Percentiles rank a stretch among this genome's conserved stretches.
Evolutionary conservation across 192 early-diverging fungal genomes (phyloP).

Genomic region (Coemansia sp.): DNA sequence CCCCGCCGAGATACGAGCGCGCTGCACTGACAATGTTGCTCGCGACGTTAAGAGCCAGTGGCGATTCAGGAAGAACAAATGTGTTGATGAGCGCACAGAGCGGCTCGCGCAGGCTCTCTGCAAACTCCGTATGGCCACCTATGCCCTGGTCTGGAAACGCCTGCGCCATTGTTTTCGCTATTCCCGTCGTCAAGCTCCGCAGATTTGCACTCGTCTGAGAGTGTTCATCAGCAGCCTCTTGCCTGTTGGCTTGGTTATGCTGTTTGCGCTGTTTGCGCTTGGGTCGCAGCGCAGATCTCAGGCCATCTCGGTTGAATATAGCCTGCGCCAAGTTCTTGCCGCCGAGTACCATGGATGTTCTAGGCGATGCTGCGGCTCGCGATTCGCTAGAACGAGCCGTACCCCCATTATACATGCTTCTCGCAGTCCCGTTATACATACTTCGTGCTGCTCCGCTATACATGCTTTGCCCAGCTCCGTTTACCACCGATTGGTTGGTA

Average conservation of each 20-base stretch:
- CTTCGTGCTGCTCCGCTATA: no score
- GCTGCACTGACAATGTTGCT: conserved; percentile 8
- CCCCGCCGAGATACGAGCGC: conserved; percentile 18
- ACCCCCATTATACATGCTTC: neutral
- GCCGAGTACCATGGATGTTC: neutral
- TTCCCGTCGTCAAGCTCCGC: conserved; percentile 18
- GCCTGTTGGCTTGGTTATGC: neutral
- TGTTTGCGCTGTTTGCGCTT: neutral
- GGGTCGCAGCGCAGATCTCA: neutral
- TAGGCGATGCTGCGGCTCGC: neutral
- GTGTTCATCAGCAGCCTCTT: neutral
- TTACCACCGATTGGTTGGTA: no score
- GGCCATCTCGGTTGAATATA: neutral
- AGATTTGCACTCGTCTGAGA: conserved; percentile 10
- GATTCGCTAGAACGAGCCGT: conserved; percentile 1
- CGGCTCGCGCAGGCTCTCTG: conserved; percentile 23
- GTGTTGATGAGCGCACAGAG: conserved; percentile 29
- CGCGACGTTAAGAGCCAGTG: conserved; percentile 31
- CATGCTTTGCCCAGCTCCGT: no score
- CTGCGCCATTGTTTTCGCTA: conserved; percentile 20
- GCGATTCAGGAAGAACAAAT: conserved; percentile 34
- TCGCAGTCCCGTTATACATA: neutral
- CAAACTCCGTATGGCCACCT: conserved; percentile 6
- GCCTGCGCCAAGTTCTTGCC: neutral
- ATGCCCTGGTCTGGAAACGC: conserved; percentile 22